Conservation (phyloP, 352 stramenopile genomes). For the Aphanomyces cochlioides region DNA sequence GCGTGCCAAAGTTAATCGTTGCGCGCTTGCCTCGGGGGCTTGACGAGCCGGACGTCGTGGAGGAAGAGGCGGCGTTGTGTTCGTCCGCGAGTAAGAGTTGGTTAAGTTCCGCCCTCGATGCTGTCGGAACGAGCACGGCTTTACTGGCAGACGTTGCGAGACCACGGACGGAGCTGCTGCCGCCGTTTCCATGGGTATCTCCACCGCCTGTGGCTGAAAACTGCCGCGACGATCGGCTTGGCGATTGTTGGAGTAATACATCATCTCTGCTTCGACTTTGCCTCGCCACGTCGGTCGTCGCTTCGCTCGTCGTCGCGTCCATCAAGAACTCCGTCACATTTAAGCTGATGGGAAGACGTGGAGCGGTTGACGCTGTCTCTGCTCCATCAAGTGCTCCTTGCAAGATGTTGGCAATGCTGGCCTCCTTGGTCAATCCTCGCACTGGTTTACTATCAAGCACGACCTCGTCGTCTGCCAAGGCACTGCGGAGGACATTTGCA, state of each 20-base stretch:
- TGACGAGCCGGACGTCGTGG: background rate
- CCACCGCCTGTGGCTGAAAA: no score
- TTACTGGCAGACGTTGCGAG: slow-evolving; percentile 7
- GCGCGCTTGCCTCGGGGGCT: no score
- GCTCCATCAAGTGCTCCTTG: background rate
- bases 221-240: no score
- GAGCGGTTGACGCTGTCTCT: slow-evolving; percentile 4
- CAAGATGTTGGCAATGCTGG: slow-evolving; percentile 17
- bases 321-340: no score
- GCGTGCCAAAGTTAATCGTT: no score
- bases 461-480: background rate
- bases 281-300: no score
- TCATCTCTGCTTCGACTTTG: no score
- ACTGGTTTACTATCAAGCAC: background rate
- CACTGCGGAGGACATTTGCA: background rate
- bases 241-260: no score
- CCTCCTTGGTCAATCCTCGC: slow-evolving; percentile 1
- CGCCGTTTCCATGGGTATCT: background rate
- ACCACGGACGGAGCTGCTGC: background rate
- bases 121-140: background rate
- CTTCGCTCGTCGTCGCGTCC: no score
- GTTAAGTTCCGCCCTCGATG: background rate
- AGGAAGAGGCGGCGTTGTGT: background rate
- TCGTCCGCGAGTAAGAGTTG: background rate
- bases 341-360: background rate